Evolutionary conservation across 331 rosid genomes (phyloP).

Genomic region (Quercus tomentella): DNA sequence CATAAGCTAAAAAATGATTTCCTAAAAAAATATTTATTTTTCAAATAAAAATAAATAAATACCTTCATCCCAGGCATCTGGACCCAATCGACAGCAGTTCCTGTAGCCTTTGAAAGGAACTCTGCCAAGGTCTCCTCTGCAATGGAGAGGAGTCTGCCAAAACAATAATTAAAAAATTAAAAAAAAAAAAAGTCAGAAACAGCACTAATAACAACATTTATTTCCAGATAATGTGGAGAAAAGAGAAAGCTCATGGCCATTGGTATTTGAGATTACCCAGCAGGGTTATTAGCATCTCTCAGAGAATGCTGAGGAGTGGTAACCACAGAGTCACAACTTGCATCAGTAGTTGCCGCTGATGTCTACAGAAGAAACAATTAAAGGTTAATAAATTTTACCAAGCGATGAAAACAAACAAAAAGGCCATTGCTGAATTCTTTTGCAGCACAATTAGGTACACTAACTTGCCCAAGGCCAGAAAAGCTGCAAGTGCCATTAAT

Average conservation of each 20-base stretch:
- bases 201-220: not conserved
- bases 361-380: conserved; percentile 41
- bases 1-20: not conserved
- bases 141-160: conserved; percentile 85
- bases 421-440: not conserved
- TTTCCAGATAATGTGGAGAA: not conserved
- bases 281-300: conserved; percentile 93
- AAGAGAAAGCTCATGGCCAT: conserved; percentile 10
- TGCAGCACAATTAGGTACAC: not conserved
- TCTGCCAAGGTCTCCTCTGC: conserved; percentile 99
- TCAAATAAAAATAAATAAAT: not conserved
- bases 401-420: not conserved
- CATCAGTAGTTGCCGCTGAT: conserved; percentile 78
- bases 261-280: conserved; percentile 61
- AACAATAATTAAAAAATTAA: not conserved
- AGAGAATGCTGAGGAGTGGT: conserved; percentile 77
- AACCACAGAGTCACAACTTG: conserved; percentile 84
- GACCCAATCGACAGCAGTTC: conserved; percentile 99
- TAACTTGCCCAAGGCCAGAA: not conserved
- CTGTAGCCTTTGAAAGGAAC: conserved; percentile 99
- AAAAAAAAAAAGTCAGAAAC: conserved; percentile 6
- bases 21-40: not conserved
- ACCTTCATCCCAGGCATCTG: conserved; percentile 99
- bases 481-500: conserved; percentile 3
- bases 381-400: not conserved